Base-by-base conservation (phyloP, 495 filamentous ascomycete genomes). In the Recurvomyces mirabilis region DNA sequence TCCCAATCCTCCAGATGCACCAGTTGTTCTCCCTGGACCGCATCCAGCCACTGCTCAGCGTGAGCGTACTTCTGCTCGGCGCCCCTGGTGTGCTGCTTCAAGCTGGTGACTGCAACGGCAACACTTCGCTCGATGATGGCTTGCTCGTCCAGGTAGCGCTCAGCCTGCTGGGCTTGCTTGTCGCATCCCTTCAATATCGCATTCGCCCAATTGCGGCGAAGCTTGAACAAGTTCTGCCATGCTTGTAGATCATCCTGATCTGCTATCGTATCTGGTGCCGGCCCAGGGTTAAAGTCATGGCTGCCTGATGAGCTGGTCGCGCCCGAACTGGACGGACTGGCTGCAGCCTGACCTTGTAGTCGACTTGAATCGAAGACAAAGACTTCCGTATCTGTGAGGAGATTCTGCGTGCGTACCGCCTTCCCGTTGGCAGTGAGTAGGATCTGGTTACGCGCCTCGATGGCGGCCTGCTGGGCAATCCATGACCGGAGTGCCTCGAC, bases 301-400 rank as follows among this genome's bases (percentile, higher is more conserved):
- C 18, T 13, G 4, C 17, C 15, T n/a, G n/a, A n/a, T 5, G 47
- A 32, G 14, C 77, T 66, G 59, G 44, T 72, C 68, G 53, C 72
- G 67, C 12, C 40, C 15, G 41, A 64, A 52, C 24, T 56, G 57
- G 32, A 62, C 50, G 34, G 67, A 63, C 25, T 66, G 63, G 14
- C 66, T 51, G 78, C 75, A 41, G 78, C 17, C 36, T 28, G n/a
- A 18, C 11, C 15, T 22, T 17, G 43, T 25, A 53, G 38, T 2
- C 38, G 50, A 28, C 38, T 38, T 20, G 50, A 74, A 61, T 91
- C 83, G 60, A 89, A 95, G 25, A 94, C 74, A 54, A 84, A 93
- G 47, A 95, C 78, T 59, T 94, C 86, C 46, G 73, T 81, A 83
- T 94, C 87, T 7, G 72, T 74, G 38, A 76, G 69, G 23, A 93